These are phyloP conservation scores for Metarhizium humberi DNA, from an alignment of 2,329 filamentous ascomycete species.

Conservation along the genomic window DNA sequence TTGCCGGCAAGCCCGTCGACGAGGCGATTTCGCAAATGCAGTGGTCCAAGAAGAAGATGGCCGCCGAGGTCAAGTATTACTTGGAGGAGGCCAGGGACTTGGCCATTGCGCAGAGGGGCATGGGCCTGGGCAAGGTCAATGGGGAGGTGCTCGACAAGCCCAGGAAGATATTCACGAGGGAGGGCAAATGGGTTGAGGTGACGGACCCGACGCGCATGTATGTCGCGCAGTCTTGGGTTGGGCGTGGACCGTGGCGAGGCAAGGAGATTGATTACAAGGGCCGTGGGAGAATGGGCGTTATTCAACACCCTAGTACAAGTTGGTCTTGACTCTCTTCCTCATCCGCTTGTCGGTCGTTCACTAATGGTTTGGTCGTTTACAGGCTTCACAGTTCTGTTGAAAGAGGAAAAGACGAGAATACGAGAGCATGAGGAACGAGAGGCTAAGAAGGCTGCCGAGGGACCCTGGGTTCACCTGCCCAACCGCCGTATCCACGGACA, in stretches of 20 bases:
- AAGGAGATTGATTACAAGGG: slow-evolving; percentile 62
- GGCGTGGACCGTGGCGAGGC: slow-evolving; percentile 55
- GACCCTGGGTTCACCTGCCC: slow-evolving; percentile 81
- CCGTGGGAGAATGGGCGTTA: slow-evolving; percentile 57
- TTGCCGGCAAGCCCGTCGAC: slow-evolving; percentile 85
- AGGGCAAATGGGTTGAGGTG: slow-evolving; percentile 63
- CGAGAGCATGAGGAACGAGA: slow-evolving; percentile 70
- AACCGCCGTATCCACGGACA: slow-evolving; percentile 78
- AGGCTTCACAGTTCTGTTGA: slow-evolving; percentile 75
- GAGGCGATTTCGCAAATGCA: slow-evolving; percentile 93
- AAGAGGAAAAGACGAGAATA: slow-evolving; percentile 87
- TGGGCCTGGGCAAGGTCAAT: slow-evolving; percentile 57
- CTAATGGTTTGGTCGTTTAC: neutral
- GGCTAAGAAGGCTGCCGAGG: slow-evolving; percentile 63
- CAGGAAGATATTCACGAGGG: slow-evolving; percentile 58
- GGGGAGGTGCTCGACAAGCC: slow-evolving; percentile 28
- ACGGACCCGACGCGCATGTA: slow-evolving; percentile 75
- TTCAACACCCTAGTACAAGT: slow-evolving; percentile 69
- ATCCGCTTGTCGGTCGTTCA: neutral
- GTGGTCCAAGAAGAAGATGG: slow-evolving; percentile 89
- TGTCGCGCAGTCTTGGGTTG: slow-evolving; percentile 88
- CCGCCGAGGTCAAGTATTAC: slow-evolving; percentile 68
- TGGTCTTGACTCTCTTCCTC: slow-evolving; percentile 28
- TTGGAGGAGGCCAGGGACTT: slow-evolving; percentile 73
- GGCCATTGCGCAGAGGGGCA: slow-evolving; percentile 71